Evolutionary conservation across 352 stramenopile genomes (phyloP), one percentile per base, ranked within the genome.

Genomic region (Pythium dissotocum): DNA sequence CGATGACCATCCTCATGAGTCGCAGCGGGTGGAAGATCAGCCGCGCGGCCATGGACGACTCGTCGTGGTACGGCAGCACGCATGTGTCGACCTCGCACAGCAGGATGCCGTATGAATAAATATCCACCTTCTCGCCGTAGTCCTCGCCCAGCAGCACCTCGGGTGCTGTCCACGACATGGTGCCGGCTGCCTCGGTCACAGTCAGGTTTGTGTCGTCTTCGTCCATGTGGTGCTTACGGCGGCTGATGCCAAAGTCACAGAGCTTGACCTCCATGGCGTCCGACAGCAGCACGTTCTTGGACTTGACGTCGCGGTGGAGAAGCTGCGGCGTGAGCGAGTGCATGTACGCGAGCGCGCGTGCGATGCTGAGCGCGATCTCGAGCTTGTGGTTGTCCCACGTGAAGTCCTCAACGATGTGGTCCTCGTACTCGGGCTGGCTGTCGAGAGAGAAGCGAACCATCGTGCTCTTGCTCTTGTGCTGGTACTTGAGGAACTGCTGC

Each of bases 291-390:
- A 97, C 79, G 68, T 96, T 97, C 32, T 85, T 86, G n/a, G 87
- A 92, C 65, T 97, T 97, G 36, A 97, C 71, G 65, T 97, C 89
- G 28, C 85, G 87, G 68, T 97, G 89, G 26, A 97, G 73, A 57
- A 96, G 76, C 60, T 90, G 88, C n/a, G 88, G 88, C 1, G 70
- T 80, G 28, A 89, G 67, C 10, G 61, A 76, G 69, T 97, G 89
- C 51, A 97, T 77, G 71, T 95, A 97, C 24, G 73, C 66, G 49
- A 97, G 75, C 13, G 89, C 90, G 28, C 74, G 78, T 1, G 82
- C 86, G 18, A 92, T 66, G 13, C 75, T 72, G 61, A 82, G 68
- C 6, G 86, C 82, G 36, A 94, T 78, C 21, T 72, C 69, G 16
- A 91, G 69, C 60, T 87, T 85, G 33, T 86, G 73, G 49, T 77